A percentile compares a stretch with the other conserved stretches of the same genome.
These are phyloP conservation scores for Scheffersomyces parashehatae DNA, from an alignment of 1,139 yeast genomes.

Conservation along the genomic window DNA sequence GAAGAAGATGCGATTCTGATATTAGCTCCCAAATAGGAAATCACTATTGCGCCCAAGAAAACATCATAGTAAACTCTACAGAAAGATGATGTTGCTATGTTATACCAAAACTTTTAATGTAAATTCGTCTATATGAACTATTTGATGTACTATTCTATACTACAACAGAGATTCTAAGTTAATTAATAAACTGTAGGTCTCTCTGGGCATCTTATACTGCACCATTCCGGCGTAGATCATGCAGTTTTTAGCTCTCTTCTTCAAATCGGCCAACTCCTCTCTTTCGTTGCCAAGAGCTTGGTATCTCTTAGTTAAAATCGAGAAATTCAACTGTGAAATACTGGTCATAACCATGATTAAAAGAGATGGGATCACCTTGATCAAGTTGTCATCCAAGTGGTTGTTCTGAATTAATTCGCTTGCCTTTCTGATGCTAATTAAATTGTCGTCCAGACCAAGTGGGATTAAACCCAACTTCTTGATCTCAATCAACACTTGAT, in stretches of 20 bases:
- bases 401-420: constrained; percentile 46
- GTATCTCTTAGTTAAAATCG: constrained; percentile 47
- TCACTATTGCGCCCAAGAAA: no score
- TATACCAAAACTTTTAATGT: no score
- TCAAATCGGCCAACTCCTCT: constrained; percentile 54
- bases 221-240: constrained; percentile 96
- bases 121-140: no score
- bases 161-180: constrained; percentile 60
- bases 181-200: constrained; percentile 74
- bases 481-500: constrained; percentile 56
- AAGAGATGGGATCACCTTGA: constrained; percentile 78
- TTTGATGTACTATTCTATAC: no score
- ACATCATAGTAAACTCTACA: no score
- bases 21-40: no score
- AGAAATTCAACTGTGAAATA: constrained; percentile 59
- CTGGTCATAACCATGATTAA: constrained; percentile 82
- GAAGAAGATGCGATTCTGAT: no score
- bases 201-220: constrained; percentile 93
- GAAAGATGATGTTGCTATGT: no score
- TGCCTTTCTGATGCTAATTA: constrained; percentile 35
- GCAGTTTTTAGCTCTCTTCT: constrained; percentile 75
- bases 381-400: constrained; percentile 65
- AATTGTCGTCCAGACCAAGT: constrained; percentile 41
- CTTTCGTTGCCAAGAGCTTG: constrained; percentile 54
- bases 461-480: constrained; percentile 70